Evolutionary conservation across 2,329 filamentous ascomycete species (phyloP), one percentile per base, ranked within the genome.

Genomic region (Monilinia fructigena): DNA sequence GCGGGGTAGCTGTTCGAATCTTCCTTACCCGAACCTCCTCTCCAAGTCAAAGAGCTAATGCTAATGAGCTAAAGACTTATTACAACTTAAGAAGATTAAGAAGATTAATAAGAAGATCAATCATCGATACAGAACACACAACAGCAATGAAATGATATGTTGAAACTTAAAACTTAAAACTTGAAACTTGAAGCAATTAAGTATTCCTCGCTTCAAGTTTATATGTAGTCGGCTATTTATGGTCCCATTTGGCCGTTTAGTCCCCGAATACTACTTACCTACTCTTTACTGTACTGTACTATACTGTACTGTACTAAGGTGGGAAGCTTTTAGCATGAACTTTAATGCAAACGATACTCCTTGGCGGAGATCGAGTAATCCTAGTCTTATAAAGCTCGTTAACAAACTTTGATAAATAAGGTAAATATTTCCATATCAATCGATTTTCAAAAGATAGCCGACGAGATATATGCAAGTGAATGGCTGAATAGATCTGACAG

Each of bases 171-270:
- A 40, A 14, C 38, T 40, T 2, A 11, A 40, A 11, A 35, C 31
- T 35, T 8, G 31, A 35, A 40, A 14, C 38, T 40, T 14, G 38
- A 40, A 20, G 28, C 26, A 14, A 20, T 26, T 20, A 60, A 31
- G 2, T 28, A 47, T 35, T 48, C n/a, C 48, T 35, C 28, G 42
- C 48, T 23, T 35, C 14, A 60, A 61, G 8, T n/a, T 50, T 3
- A 26, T 16, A 50, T 50, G 28, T 28, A 28, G 28, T n/a, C 28
- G 3, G 48, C 58, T 40, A 50, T 26, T 28, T 52, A 28, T 62
- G 59, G 59, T 62, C 47, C 58, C 59, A 4, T 53, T 62, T 62
- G 47, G 59, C 59, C 47, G 31, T 62, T 62, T 62, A n/a, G 59
- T 62, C 59, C 59, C 59, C 59, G 59, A 40, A 62, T 62, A 40